These are phyloP conservation scores for Vaccinium darrowii DNA, from an alignment of 148 eudicot genomes.

Conservation along the genomic window DNA sequence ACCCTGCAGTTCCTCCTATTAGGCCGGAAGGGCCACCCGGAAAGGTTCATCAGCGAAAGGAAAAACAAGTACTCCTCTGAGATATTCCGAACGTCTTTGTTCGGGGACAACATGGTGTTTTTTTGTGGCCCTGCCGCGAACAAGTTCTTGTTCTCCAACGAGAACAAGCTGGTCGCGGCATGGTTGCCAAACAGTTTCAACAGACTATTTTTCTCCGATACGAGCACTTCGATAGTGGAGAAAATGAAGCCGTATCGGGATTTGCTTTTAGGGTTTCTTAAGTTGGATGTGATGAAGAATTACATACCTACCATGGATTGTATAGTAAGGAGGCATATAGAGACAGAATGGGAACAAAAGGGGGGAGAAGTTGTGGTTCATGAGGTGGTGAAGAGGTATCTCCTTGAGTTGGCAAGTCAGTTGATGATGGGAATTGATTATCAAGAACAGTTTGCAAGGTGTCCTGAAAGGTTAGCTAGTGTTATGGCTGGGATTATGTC, in stretches of 20 bases:
- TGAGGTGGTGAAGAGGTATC: constrained; percentile 4
- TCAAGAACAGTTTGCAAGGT: background rate
- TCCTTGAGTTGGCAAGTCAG: background rate
- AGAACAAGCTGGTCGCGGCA: background rate
- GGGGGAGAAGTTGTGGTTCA: constrained; percentile 7
- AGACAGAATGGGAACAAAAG: background rate
- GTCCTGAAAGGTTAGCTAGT: background rate
- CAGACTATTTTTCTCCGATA: background rate
- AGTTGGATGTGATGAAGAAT: constrained; percentile 1
- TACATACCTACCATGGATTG: background rate
- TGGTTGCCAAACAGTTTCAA: background rate
- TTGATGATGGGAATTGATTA: background rate
- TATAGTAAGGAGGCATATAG: background rate
- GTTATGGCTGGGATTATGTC: background rate
- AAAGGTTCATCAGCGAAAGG: background rate
- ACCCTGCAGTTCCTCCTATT: background rate
- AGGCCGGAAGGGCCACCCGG: constrained; percentile 1
- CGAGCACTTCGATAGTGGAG: background rate
- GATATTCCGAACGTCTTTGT: background rate
- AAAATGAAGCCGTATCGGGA: background rate
- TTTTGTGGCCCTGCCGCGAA: background rate
- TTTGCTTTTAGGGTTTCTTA: constrained; percentile 1
- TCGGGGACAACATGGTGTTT: background rate
- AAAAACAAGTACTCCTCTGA: background rate
- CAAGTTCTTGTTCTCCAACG: constrained; percentile 3